Percentiles rank a stretch among this genome's conserved stretches.
Conservation (phyloP, 129 eudicot genomes). For the Helianthus tuberosus region DNA sequence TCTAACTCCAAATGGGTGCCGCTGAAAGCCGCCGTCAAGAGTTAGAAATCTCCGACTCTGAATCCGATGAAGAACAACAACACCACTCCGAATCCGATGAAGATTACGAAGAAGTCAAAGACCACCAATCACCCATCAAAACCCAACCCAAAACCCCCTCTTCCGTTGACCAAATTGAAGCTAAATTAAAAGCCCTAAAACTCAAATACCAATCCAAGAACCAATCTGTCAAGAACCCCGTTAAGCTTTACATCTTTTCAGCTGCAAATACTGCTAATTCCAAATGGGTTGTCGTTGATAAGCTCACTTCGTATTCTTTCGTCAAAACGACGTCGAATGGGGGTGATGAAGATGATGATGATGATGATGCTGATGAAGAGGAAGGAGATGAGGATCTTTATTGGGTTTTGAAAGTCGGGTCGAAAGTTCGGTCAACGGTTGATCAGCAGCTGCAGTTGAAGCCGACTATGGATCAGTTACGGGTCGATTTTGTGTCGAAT, state of each 20-base stretch:
- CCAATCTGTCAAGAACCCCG: constrained; percentile 36
- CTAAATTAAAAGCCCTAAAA: constrained; percentile 67
- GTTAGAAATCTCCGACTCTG: constrained; percentile 70
- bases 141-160: constrained; percentile 58
- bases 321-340: constrained; percentile 36
- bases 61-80: constrained; percentile 40
- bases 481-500: constrained; percentile 68
- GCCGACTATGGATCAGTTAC: constrained; percentile 57
- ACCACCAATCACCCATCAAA: constrained; percentile 39
- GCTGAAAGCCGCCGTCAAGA: constrained; percentile 66
- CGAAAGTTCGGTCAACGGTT: constrained; percentile 55
- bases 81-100: constrained; percentile 30
- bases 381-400: constrained; percentile 34
- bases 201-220: constrained; percentile 57
- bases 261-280: constrained; percentile 59
- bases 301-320: constrained; percentile 44
- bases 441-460: constrained; percentile 69
- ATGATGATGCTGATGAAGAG: constrained; percentile 39
- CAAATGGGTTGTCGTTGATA: constrained; percentile 63
- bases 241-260: constrained; percentile 62
- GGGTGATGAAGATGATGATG: constrained; percentile 52
- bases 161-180: constrained; percentile 69
- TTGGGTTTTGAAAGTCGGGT: constrained; percentile 83
- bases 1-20: constrained; percentile 50
- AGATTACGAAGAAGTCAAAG: constrained; percentile 35